Evolutionary conservation across 257 asterid genomes (phyloP), one percentile per base, ranked within the genome.

Genomic region (Lantana camara): DNA sequence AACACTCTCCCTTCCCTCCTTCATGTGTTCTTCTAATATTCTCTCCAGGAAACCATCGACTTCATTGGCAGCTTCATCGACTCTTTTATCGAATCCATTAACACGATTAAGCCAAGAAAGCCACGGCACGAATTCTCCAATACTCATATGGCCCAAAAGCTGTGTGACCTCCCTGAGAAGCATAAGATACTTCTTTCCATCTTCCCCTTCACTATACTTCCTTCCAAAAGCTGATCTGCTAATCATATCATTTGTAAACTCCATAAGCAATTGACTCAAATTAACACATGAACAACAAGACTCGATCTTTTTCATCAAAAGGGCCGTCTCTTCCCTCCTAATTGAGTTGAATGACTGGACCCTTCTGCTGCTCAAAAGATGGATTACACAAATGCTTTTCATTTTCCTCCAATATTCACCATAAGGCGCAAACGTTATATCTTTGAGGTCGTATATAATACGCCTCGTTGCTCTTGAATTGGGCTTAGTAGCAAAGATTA

Each of bases 341-440:
- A 80, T 41, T 8, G n/a, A 1, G 3, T 14, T 14, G 63, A 68
- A 82, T 3, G 78, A 80, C n/a, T 66, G 74, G 7, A 82, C 92
- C 73, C 72, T 65, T 40, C 70, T 83, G 74, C 52, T 64, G 40
- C 81, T 83, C 14, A 85, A 44, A 8, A 85, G 84, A 38, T 82
- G 85, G 48, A 80, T 66, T 1, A 85, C 52, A 19, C 72, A 68
- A 8, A 85, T 27, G 57, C 83, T 63, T 63, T 67, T 77, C 57
- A 85, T 0, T 20, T 63, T 73, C 61, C 84, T 78, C 89, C 87
- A 82, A 7, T 73, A 80, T 11, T 82, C 85, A 0, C 87, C 82
- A 17, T 82, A 78, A 0, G 87, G 82, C 0, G 85, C 68, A 4
- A 72, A 20, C 0, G 70, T 23, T 13, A 82, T 35, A n/a, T 80